Base-by-base conservation (phyloP, 1,284 basidiomycete genomes). In the Mrakiaceae sp. region DNA sequence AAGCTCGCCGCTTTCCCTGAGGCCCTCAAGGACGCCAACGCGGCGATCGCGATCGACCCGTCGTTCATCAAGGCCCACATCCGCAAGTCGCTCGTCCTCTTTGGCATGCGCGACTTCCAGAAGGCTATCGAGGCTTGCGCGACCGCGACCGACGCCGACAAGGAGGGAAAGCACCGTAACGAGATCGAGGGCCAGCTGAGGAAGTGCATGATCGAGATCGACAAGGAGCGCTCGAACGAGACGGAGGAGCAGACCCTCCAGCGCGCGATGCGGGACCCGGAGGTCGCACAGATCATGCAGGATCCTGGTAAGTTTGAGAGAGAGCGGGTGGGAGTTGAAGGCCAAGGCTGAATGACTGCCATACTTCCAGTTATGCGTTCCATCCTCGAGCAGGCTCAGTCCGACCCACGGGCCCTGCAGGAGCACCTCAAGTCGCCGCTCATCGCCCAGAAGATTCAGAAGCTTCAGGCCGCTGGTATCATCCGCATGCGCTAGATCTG, bases 181-280 rank as follows among this genome's bases (percentile, higher is more conserved):
- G 94, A 97, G 79, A 90, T 96, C 68, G 80, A 84, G 68, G 81
- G 83, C 62, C 86, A 87, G 73, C 83, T 91, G 74, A 74, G 81
- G 62, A 95, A 94, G 79, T 81, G 85, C 70, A 86, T 93, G 73
- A 82, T 84, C 74, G 92, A 90, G 54, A 76, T 95, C 63, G 88
- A 86, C 74, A 80, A 80, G 57, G 85, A 97, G 75, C 84, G 93
- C n/a, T 82, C 85, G 27, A 84, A 81, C 58, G 96, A 99, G 79
- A 86, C 85, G 12, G 92, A 97, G 72, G 91, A 98, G 75, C 83
- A 99, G 80, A 91, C 93, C 16, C 80, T 97, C 67, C 83, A 88
- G 72, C 82, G 95, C 47, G 96, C 95, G 9, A 97, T 97, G 94
- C 82, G 91, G 63, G 95, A 98, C 79, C 96, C 96, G 6, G 95